These are phyloP conservation scores for Penicillium coprophilum DNA, from an alignment of 495 filamentous ascomycete species.

Conservation along the genomic window DNA sequence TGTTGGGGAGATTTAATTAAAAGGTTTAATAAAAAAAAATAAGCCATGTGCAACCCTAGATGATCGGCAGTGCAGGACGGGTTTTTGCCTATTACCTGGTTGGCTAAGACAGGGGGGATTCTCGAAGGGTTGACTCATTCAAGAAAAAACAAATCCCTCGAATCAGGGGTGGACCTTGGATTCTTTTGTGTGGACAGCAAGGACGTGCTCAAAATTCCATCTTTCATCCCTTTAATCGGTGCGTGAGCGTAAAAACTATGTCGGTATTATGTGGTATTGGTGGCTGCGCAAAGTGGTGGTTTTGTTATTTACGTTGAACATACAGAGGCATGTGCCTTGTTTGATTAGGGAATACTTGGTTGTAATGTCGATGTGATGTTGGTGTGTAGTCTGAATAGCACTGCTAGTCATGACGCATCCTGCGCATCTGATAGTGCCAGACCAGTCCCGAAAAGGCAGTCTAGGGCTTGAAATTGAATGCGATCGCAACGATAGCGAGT, in stretches of 20 bases:
- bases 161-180: slow-evolving; percentile 24
- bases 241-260: slow-evolving; percentile 25
- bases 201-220: slow-evolving; percentile 17
- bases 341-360: not conserved
- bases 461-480: slow-evolving; percentile 9
- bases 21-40: slow-evolving; percentile 5
- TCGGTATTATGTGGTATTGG: slow-evolving; percentile 11
- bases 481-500: slow-evolving; percentile 5
- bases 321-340: not conserved
- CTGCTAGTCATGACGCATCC: slow-evolving; percentile 9
- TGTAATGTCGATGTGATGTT: not conserved
- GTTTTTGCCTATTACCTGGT: slow-evolving; percentile 15
- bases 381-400: not conserved
- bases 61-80: slow-evolving; percentile 30
- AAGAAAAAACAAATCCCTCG: slow-evolving; percentile 17
- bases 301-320: slow-evolving; percentile 1
- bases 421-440: not conserved
- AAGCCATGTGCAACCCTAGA: slow-evolving; percentile 32
- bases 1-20: not conserved
- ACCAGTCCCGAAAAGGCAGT: slow-evolving; percentile 6
- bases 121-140: slow-evolving; percentile 29
- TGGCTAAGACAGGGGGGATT: slow-evolving; percentile 18
- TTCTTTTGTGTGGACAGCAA: slow-evolving; percentile 24
- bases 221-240: slow-evolving; percentile 29
- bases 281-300: slow-evolving; percentile 2